Percentiles rank a stretch among this genome's conserved stretches.
Conservation (phyloP, 768 basidiomycete species). For the Boletus fagicola region DNA sequence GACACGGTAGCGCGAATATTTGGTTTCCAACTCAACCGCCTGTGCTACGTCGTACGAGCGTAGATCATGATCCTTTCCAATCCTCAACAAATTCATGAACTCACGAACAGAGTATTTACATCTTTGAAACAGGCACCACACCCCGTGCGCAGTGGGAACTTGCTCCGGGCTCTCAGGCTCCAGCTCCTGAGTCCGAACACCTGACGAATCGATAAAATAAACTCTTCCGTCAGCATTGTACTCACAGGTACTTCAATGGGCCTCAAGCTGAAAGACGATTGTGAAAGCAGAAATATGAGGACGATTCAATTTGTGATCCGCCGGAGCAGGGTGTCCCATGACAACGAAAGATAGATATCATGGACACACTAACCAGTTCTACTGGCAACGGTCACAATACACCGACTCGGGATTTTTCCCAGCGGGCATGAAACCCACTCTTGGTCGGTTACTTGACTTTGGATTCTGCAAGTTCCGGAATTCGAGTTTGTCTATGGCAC, state of each 20-base stretch:
- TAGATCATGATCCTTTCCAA: not conserved
- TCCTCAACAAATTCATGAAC: not conserved
- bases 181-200: not conserved
- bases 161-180: not conserved
- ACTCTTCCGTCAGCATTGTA: not conserved
- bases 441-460: not conserved
- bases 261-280: not conserved
- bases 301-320: not conserved
- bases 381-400: not conserved
- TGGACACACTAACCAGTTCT: not conserved
- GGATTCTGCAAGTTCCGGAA: not conserved
- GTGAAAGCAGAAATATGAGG: not conserved
- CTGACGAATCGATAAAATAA: not conserved
- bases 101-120: not conserved
- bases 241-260: not conserved
- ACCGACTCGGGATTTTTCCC: not conserved
- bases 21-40: not conserved
- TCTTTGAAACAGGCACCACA: not conserved
- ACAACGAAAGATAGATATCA: not conserved
- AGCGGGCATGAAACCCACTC: not conserved
- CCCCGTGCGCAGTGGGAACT: not conserved
- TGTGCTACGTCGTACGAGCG: not conserved
- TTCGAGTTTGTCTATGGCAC: not conserved
- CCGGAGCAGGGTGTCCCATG: not conserved
- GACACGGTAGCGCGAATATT: not conserved